Conservation (phyloP, 305 asterid genomes). For the Fraxinus sp. region DNA sequence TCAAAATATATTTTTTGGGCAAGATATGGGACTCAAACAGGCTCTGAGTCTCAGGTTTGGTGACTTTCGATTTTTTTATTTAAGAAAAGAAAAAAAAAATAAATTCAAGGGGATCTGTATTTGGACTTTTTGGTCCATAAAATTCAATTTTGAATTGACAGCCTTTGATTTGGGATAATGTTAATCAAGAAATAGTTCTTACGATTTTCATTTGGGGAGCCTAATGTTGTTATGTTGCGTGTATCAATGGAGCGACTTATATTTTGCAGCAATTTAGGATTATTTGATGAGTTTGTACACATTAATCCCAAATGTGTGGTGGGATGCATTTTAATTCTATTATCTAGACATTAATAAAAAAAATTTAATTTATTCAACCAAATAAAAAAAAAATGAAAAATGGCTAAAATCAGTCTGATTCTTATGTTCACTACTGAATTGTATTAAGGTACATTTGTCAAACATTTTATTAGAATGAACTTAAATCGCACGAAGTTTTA, state of each 20-base stretch:
- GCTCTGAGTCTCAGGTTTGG: too few species aligned
- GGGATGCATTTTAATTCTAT: not conserved
- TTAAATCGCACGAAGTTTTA: too few species aligned
- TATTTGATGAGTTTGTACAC: conserved; percentile 23
- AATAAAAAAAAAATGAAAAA: too few species aligned
- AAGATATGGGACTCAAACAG: too few species aligned
- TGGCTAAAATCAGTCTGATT: too few species aligned
- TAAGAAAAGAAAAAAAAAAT: not conserved
- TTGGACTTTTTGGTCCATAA: conserved; percentile 33
- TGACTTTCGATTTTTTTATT: conserved; percentile 2
- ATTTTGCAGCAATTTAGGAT: not conserved
- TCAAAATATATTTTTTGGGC: too few species aligned
- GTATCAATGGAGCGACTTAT: not conserved
- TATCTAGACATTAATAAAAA: too few species aligned
- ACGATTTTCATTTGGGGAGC: not conserved
- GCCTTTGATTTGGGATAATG: conserved; percentile 16
- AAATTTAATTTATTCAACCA: too few species aligned
- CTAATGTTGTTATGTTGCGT: not conserved
- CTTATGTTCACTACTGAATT: too few species aligned
- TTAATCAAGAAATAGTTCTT: not conserved
- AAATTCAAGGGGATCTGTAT: conserved; percentile 44
- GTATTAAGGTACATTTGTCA: too few species aligned
- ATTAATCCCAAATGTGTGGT: conserved; percentile 27
- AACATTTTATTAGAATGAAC: too few species aligned
- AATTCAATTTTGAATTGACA: conserved; percentile 21